A percentile compares a stretch with the other conserved stretches of the same genome.
Conservation (phyloP, 169 alveolate genomes). For the Eimeria mitis region DNA sequence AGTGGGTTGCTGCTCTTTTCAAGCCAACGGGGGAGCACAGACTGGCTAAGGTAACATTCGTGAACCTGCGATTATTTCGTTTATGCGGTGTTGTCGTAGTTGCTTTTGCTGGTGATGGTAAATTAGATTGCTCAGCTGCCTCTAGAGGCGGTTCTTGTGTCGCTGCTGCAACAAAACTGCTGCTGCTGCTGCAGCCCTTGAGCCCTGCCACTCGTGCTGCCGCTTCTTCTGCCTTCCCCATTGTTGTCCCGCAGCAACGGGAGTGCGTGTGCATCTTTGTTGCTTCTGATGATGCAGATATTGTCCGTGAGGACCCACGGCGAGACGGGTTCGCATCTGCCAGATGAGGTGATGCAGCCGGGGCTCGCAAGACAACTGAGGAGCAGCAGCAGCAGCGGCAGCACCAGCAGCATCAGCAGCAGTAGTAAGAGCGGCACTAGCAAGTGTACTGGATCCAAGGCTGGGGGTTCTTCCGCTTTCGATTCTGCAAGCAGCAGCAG, state of each 20-base stretch:
- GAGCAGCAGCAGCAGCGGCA: slow-evolving; percentile 14
- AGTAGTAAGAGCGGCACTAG: slow-evolving; percentile 42
- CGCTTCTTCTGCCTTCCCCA: neutral
- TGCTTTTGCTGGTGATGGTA: neutral
- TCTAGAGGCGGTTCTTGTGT: neutral
- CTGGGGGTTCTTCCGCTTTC: neutral
- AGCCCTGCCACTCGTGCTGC: neutral
- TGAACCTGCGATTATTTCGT: neutral
- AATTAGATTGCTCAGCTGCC: neutral
- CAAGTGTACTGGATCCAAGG: neutral
- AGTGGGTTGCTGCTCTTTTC: slow-evolving; percentile 76
- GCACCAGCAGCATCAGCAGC: slow-evolving; percentile 50
- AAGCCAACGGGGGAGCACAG: slow-evolving; percentile 65
- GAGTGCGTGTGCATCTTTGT: neutral
- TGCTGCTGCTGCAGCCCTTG: slow-evolving; percentile 16
- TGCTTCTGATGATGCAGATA: slow-evolving; percentile 48
- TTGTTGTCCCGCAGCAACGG: neutral
- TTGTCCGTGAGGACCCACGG: slow-evolving; percentile 73
- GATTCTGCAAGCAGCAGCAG: slow-evolving; percentile 17
- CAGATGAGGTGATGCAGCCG: slow-evolving; percentile 73
- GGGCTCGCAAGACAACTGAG: neutral
- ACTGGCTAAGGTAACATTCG: slow-evolving; percentile 49
- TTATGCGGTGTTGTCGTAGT: neutral
- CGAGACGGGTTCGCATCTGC: slow-evolving; percentile 73
- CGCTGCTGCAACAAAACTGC: slow-evolving; percentile 16